These are phyloP conservation scores for Umbellularia californica DNA, from an alignment of 164 flowering plant species.

Conservation along the genomic window DNA sequence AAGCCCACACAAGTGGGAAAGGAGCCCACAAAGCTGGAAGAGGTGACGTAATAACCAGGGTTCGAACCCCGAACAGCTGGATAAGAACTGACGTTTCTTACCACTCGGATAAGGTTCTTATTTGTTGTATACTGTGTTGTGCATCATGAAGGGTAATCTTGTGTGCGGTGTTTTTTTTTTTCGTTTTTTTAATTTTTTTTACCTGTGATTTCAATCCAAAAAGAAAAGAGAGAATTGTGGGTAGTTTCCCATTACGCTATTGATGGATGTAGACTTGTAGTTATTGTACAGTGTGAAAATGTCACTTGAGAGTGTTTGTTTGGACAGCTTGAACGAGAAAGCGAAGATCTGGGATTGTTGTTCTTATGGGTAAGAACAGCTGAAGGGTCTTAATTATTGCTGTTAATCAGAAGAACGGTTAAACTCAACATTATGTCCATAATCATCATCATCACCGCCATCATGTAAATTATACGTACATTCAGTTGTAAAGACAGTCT, in stretches of 20 bases:
- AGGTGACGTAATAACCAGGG: too few species aligned
- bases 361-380: slow-evolving; percentile 81
- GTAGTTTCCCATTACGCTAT: not conserved
- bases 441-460: not conserved
- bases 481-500: not conserved
- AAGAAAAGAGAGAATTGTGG: not conserved
- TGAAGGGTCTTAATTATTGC: slow-evolving; percentile 61
- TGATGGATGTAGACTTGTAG: slow-evolving; percentile 28
- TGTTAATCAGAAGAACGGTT: slow-evolving; percentile 13
- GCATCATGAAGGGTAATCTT: slow-evolving; percentile 60
- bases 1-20: too few species aligned
- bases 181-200: too few species aligned
- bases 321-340: slow-evolving; percentile 51
- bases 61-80: too few species aligned
- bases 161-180: too few species aligned
- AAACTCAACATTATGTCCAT: not conserved
- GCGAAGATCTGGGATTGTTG: slow-evolving; percentile 65
- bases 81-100: too few species aligned
- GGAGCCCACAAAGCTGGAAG: too few species aligned
- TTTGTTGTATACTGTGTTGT: slow-evolving; percentile 59
- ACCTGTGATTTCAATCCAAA: not conserved
- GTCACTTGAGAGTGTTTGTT: slow-evolving; percentile 56
- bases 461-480: not conserved
- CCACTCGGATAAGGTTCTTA: slow-evolving; percentile 9
- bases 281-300: slow-evolving; percentile 43